Base-by-base conservation (phyloP, 176 grass and related monocot genomes). In the Juncus inflexus region DNA sequence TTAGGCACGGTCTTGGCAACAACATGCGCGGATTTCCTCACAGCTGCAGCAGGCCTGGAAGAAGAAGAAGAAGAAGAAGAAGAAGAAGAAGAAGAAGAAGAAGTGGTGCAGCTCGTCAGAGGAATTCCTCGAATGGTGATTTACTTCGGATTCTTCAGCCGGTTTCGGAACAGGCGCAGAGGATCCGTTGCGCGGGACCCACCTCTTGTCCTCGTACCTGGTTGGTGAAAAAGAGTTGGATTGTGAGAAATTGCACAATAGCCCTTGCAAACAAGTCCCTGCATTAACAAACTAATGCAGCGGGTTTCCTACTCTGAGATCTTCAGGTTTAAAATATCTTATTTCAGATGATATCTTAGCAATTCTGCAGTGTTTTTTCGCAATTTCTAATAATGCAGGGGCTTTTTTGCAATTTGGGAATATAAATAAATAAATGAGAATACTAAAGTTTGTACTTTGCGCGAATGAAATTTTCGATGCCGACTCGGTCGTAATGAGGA, bases 141-240 rank as follows among this genome's bases (percentile, higher is more conserved):
- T 77, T 81, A 12, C 64, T 78, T 74, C 67, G 58, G 72, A 82
- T 12, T 94, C 86, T 83, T 87, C 86, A 75, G 52, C 74, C 42
- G 76, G 65, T 73, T 55, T 58, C 15, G 75, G 77, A 38, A 76
- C 54, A 15, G 62, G 54, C 58, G 15, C 69, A 58, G 77, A 74
- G 60, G 89, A 72, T 78, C 78, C 95, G 78, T 87, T 79, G 67
- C 89, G 88, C 0, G 78, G 78, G 76, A 99, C 71, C 88, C 88
- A 99, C 78, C 89, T 99, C 78, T 99, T 99, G 67, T 99, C 95
- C 73, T 94, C 95, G 7, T 99, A 99, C 84, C 95, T 99, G 78
- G 15, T 57, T 72, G 36, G 73, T 42, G 60, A 9, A 76, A 60
- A 15, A 62, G 54, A 28, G 19, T 28, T 28, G 1, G 19, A 28